These are phyloP conservation scores for Candida dubliniensis DNA, from an alignment of 1,139 yeast genomes.

Conservation along the genomic window DNA sequence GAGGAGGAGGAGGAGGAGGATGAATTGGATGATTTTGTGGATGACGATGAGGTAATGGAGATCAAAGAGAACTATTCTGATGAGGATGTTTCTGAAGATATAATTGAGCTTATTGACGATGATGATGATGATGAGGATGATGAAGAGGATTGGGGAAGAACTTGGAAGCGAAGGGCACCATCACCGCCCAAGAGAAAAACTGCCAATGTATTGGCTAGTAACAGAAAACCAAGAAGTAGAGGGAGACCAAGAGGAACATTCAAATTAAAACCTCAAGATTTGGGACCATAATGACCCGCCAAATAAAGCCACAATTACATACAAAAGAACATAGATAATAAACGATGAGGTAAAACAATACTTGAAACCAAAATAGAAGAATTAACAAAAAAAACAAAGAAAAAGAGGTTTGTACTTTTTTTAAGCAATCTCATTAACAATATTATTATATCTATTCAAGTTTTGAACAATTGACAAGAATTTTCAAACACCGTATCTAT, in stretches of 20 bases:
- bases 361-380: not conserved
- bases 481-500: conserved; percentile 66
- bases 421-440: no score
- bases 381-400: not conserved
- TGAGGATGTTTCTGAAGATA: conserved; percentile 12
- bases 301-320: no score
- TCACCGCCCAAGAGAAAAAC: conserved; percentile 12
- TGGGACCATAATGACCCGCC: no score
- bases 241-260: conserved; percentile 17
- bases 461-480: conserved; percentile 55
- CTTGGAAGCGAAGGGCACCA: conserved; percentile 2
- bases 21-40: conserved; percentile 4
- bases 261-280: conserved; percentile 10
- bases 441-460: not conserved
- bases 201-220: conserved; percentile 10
- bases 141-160: not conserved
- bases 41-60: conserved; percentile 14
- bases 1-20: no score
- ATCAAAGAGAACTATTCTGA: conserved; percentile 12
- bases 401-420: no score
- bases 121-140: conserved; percentile 7
- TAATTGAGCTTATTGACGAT: conserved; percentile 3
- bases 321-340: not conserved
- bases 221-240: conserved; percentile 14
- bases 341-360: not conserved